Base-by-base conservation (phyloP, 345 rosid species). In the Lumnitzera littorea region DNA sequence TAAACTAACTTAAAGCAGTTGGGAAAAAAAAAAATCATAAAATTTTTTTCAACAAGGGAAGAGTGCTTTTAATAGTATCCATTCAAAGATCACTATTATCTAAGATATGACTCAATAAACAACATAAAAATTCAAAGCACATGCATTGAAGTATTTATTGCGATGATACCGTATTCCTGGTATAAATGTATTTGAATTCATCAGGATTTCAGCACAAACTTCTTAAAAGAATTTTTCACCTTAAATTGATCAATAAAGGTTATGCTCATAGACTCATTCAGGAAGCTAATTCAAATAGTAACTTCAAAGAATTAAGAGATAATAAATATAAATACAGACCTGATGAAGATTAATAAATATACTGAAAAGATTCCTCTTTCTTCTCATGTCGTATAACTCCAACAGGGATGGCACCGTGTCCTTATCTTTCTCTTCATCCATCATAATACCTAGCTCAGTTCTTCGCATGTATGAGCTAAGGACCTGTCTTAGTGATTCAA, bases 391-490 rank as follows among this genome's bases (percentile, higher is more conserved):
- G 78, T 62, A 70, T 94, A 88, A 90, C 67, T 88, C 97, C 78
- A 94, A 72, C 55, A 94, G 72, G 47, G 91, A 78, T 24, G 84
- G 73, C 65, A 90, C 99, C 97, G 90, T 90, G 62, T 90, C 99
- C 69, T 90, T 94, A 69, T 94, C 99, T 71, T 90, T 94, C 78
- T 94, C 99, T 74, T 94, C 99, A 79, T 94, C 97, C 96, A 91
- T 82, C 65, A 90, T 82, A 50, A 84, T 75, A 67, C 82, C 76
- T 70, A 88, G 88, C 62, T 95, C 99, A 50, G 89, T 83, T 82
- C 78, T 83, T 56, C 96, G 85, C 36, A 86, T 81, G 69, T 88
- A 90, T n/a, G 78, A 69, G 64, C 83, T 89, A 54, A 94, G 80
- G 48, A 88, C 90, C 72, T 80, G 96, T 70, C 97, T 82, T 55